Conservation (phyloP, 139 green algal genomes). For the Microglena sp. region DNA sequence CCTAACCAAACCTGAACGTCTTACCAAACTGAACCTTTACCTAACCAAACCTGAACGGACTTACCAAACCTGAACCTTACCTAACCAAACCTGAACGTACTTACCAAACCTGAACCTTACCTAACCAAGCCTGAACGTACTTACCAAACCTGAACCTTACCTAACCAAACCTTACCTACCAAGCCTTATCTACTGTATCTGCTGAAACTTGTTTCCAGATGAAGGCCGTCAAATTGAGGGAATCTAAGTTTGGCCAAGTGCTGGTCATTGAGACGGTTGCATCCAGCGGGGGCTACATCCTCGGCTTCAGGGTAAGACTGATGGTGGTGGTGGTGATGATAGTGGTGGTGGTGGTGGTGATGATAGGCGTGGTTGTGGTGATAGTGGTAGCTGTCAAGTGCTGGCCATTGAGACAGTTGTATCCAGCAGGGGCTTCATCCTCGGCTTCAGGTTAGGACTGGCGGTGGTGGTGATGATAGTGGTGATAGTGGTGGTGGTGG, state of each 20-base stretch:
- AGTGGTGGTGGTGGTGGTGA: background rate
- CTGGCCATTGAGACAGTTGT: slow-evolving; percentile 58
- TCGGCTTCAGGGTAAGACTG: slow-evolving; percentile 66
- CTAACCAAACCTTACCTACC: too few relatives aligned
- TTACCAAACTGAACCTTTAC: too few relatives aligned
- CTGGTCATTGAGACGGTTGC: slow-evolving; percentile 58
- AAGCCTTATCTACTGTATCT: too few relatives aligned
- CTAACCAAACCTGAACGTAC: too few relatives aligned
- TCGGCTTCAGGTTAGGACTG: slow-evolving; percentile 66
- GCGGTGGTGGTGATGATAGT: slow-evolving; percentile 2
- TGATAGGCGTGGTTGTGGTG: too few relatives aligned
- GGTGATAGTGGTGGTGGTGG: background rate
- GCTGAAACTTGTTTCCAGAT: slow-evolving; percentile 31
- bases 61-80: too few relatives aligned
- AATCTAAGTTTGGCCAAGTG: slow-evolving; percentile 67
- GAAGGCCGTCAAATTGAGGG: slow-evolving; percentile 38
- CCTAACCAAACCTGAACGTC: too few relatives aligned
- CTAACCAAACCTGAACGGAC: too few relatives aligned
- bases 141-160: too few relatives aligned
- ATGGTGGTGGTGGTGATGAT: slow-evolving; percentile 6
- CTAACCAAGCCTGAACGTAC: too few relatives aligned
- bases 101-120: too few relatives aligned
- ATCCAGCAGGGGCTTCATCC: slow-evolving; percentile 46
- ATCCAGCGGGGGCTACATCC: slow-evolving; percentile 47
- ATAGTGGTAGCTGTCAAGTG: too few relatives aligned